Evolutionary conservation across 257 asterid genomes (phyloP).

Genomic region (Phtheirospermum japonicum): DNA sequence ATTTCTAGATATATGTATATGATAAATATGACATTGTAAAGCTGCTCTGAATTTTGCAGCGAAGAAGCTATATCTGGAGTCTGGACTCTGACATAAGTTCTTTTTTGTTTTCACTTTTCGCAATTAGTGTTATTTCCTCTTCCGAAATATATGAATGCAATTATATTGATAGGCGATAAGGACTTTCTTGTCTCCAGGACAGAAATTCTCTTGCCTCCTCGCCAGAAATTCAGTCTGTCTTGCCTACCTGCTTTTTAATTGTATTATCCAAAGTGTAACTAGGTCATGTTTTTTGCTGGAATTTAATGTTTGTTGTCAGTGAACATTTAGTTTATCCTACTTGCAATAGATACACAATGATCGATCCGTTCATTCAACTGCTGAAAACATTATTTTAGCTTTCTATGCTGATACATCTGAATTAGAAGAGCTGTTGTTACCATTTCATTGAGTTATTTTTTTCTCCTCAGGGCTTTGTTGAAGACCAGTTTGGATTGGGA

Average conservation of each 20-base stretch:
- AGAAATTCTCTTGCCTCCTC: no score
- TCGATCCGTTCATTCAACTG: constrained; percentile 21
- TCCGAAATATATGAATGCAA: background rate
- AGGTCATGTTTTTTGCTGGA: constrained; percentile 19
- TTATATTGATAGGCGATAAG: background rate
- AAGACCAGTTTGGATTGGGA: constrained; percentile 98
- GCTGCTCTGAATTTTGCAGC: background rate
- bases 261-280: constrained; percentile 5
- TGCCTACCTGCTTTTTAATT: constrained; percentile 7
- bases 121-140: background rate
- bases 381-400: constrained; percentile 18
- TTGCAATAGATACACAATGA: constrained; percentile 12
- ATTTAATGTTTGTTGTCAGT: constrained; percentile 4
- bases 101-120: background rate
- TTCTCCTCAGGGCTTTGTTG: constrained; percentile 82
- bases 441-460: constrained; percentile 13
- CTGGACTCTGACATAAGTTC: constrained; percentile 13
- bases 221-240: background rate
- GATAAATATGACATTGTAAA: constrained; percentile 2
- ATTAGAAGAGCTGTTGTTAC: constrained; percentile 16
- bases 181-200: background rate
- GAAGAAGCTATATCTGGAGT: background rate
- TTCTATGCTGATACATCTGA: constrained; percentile 10
- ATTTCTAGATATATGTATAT: constrained; percentile 13
- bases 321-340: constrained; percentile 15